Evolutionary conservation across 345 rosid genomes (phyloP), one percentile per base, ranked within the genome.

Genomic region (Gossypium australe): DNA sequence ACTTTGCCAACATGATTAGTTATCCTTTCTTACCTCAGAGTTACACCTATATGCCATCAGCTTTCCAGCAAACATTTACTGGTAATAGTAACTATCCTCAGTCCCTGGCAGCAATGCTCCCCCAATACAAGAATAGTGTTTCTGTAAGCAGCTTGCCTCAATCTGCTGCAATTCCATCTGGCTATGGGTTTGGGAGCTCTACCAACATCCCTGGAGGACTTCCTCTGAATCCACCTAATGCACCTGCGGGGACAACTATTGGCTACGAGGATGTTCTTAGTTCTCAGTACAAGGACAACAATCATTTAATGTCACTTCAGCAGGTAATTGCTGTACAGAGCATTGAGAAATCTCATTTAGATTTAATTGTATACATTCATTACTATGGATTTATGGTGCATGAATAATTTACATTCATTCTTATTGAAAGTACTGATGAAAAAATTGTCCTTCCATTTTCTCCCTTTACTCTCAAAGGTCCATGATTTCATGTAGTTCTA

Each of bases 1-100:
- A 85, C 73, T 93, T 83, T 73, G 84, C 99, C 41, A 95, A 93
- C 80, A 91, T 95, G 98, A 86, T 93, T 52, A 76, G 97, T 66
- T 93, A 95, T 78, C 97, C 97, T 41, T 84, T 89, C 76, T 78
- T 93, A 85, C 93, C 99, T 73, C 99, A 89, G 88, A 93, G 92
- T 85, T 95, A 93, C 79, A 81, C 96, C 0, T 93, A 91, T 70
- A 85, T 95, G 97, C 98, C 98, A 62, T 91, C 98, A 0, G 94
- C 94, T 76, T 95, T 81, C 79, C 98, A 91, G 87, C 98, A 94
- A 86, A 73, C 88, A 51, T 89, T 83, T 81, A 86, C 97, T 59
- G 94, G 97, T 70, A 94, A 85, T 75, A 92, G 81, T 79, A 72
- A 92, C 29, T 92, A 92, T 79, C 94, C 89, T 80, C 98, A 95